Evolutionary conservation across 805 yeast species (phyloP), one percentile per base, ranked within the genome.

Genomic region (Myxozyma vanderwaltii): DNA sequence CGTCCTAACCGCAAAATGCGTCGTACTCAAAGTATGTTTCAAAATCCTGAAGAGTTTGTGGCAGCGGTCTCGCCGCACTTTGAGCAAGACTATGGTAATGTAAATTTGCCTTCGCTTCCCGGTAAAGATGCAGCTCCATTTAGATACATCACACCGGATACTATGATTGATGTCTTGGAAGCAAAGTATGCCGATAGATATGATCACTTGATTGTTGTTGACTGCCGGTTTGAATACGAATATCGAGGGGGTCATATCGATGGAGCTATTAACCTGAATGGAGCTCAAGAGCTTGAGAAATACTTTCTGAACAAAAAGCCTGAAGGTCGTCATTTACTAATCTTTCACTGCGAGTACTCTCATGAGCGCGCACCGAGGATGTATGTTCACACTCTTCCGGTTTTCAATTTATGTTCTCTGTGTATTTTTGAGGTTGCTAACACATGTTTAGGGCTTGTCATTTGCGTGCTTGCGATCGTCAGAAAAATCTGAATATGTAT

Each of bases 341-440:
- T 94, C 10, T 92, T 94, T 77, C 97, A 94, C 74, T 94, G 99
- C 75, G 99, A 94, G 74, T 92, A 90, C 72, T 86, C 95, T 39
- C 83, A 95, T 4, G 89, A 86, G 70, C 79, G 99, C 59, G 96
- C 98, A n/a, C 99, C 99, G 3, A 76, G 86, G 49, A 83, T 94
- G 87, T 58, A 23, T 12, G 55, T 24, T 10, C 21, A 8, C 23
- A 3, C 27, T 17, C 17, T 8, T 15, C 12, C 24, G 17, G 35
- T 10, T 7, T 4, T 8, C 31, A 24, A 12, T 23, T 21, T 24
- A n/a, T n/a, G n/a, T 17, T 3, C 13, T 46, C 15, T 15, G 5
- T 12, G 38, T 51, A 40, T 29, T 6, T 29, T 29, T 10, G 33
- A n/a, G n/a, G n/a, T n/a, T 29, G 10, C 33, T 29, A 29, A 29